Evolutionary conservation across 1,284 basidiomycete species (phyloP), one percentile per base, ranked within the genome.

Genomic region (Cutaneotrichosporon cavernicola): DNA sequence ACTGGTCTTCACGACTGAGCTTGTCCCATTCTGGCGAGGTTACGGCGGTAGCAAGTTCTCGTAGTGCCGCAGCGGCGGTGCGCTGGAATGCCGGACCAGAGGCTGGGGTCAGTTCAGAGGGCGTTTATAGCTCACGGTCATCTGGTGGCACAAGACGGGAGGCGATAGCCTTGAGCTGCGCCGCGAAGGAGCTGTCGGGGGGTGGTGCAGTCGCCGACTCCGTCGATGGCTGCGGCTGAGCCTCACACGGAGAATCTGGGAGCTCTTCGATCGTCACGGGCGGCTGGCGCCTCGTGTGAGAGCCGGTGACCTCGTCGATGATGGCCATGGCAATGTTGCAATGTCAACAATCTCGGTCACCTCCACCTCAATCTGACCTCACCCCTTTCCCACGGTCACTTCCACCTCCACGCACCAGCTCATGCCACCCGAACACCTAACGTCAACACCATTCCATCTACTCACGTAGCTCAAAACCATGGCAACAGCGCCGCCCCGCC

Each of bases 261-360:
- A 72, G 40, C 64, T 61, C 60, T 43, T 61, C 63, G 18, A 61
- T 47, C 49, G 49, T 53, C 21, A 60, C 53, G 18, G 52, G 57
- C 38, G 58, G 49, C 16, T 38, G 16, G 34, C 63, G 21, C 21
- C 21, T 50, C 22, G 4, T 11, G 3, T 16, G 5, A 31, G 31
- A 13, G 65, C 65, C 16, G 71, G 72, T 49, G 14, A 76, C 63
- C 38, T 75, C 74, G 47, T 78, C 74, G 32, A 75, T 70, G 51
- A 74, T 71, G 7, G 71, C 72, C 75, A 76, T 78, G 31, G 5
- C 69, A 6, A 16, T 26, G 16, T 30, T 3, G 2, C 3, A 43
- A 32, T 10, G 38, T 61, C n/a, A 36, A 11, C 50, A 18, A 40
- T 22, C 4, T 49, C 18, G 26, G 8, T 18, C 43, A 51, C 47